Base-by-base conservation (phyloP, 2,329 filamentous ascomycete genomes). In the Fusarium hostae region DNA sequence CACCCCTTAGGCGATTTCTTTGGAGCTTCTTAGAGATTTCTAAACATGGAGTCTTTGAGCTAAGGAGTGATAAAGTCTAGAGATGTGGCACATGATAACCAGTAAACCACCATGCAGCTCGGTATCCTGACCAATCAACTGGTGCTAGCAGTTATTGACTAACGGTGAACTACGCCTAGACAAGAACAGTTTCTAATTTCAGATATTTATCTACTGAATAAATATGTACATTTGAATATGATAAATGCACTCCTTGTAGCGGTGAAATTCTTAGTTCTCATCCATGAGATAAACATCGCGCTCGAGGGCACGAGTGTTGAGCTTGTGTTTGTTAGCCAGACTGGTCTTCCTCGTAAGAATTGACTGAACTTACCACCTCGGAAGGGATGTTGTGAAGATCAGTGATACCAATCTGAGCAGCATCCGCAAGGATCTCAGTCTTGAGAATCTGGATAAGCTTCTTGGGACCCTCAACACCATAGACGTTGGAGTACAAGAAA, bases 401-500 rank as follows among this genome's bases (percentile, higher is more conserved):
- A 28, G 56, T 74, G 11, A 80, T 77, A 12, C 81, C 80, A 35
- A 79, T 70, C 70, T 82, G 78, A 22, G 77, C 78, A 45, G 77
- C 81, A 52, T 82, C 81, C 5, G 75, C 67, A 30, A 76, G 60
- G 34, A 86, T 80, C 78, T 87, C 85, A 41, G 81, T 79, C 80
- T 86, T 86, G 65, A 87, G 77, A 24, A 87, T 82, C 56, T 83
- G 75, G 57, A 86, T 84, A 9, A 81, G 80, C 77, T 82, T 83
- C 59, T 77, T 78, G 6, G 87, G 85, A 26, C 86, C 86, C 26
- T 82, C 81, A 8, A 80, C 77, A 6, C 86, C 86, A 70, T 85
- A 88, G 40, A 83, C 76, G 70, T 87, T 86, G 52, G 84, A 81
- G 74, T 82, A 88, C 83, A 88, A 85, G 73, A 86, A 81, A 1